Conservation (phyloP, 2,329 filamentous ascomycete genomes). For the Amphichorda felina region DNA sequence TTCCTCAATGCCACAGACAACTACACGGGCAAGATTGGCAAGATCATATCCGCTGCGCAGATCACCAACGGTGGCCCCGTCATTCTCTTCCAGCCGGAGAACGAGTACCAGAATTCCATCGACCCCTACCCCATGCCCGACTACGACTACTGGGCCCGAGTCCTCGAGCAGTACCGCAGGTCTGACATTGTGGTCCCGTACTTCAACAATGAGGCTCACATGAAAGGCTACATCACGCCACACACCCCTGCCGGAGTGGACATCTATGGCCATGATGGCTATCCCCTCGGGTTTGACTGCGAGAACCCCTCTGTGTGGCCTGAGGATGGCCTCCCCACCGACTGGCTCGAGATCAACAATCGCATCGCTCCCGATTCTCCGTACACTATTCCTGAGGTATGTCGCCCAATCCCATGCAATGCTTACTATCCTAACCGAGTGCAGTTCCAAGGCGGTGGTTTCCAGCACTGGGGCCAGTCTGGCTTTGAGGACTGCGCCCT, state of each 20-base stretch:
- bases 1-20: conserved; percentile 57
- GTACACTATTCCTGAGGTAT: conserved; percentile 48
- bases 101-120: conserved; percentile 54
- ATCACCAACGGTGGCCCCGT: conserved; percentile 76
- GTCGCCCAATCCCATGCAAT: conserved; percentile 9
- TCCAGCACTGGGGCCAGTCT: conserved; percentile 61
- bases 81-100: conserved; percentile 71
- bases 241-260: conserved; percentile 19
- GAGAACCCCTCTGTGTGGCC: conserved; percentile 12
- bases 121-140: conserved; percentile 47
- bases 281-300: conserved; percentile 32
- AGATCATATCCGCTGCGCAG: conserved; percentile 60
- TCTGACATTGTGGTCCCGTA: conserved; percentile 64
- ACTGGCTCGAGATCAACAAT: conserved; percentile 40
- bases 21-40: conserved; percentile 50
- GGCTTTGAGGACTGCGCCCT: conserved; percentile 56
- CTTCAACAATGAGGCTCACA: conserved; percentile 56
- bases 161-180: conserved; percentile 54
- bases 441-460: conserved; percentile 59
- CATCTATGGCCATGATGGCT: conserved; percentile 4
- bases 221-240: conserved; percentile 11
- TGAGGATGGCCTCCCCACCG: conserved; percentile 38
- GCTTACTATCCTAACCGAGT: background rate
- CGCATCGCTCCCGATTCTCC: conserved; percentile 53
- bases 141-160: conserved; percentile 55